phyloP scores from a whole-genome alignment of 2,329 filamentous ascomycete species.

The Penicillium olsonii region DNA sequence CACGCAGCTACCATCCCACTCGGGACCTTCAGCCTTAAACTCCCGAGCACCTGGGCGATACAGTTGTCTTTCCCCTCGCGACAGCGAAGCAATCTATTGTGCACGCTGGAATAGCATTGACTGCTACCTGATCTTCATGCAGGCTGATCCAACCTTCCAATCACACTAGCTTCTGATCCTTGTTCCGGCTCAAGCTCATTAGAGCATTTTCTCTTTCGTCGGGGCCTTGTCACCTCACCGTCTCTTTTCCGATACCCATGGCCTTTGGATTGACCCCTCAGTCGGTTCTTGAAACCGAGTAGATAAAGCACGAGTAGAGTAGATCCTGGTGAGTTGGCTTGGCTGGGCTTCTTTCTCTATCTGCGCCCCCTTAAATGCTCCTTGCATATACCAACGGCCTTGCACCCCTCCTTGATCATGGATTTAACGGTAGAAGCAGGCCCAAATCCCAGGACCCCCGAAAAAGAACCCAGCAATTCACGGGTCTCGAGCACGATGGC shows the following conservation, averaged over 20 bases:
- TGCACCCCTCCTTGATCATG: constrained; percentile 9
- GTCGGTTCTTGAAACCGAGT: constrained; percentile 11
- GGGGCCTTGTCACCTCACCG: constrained; percentile 16
- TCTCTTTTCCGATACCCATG: constrained; percentile 14
- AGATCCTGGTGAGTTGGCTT: constrained; percentile 10
- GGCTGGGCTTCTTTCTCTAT: constrained; percentile 7
- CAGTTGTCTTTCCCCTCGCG: background rate
- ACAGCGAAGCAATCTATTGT: background rate
- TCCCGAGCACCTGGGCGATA: background rate
- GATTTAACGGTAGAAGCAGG: constrained; percentile 16
- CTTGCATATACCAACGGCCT: constrained; percentile 1
- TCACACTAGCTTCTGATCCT: constrained; percentile 2
- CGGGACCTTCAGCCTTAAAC: background rate
- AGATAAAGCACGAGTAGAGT: constrained; percentile 17
- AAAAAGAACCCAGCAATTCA: background rate
- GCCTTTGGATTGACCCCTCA: constrained; percentile 15
- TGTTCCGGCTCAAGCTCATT: constrained; percentile 4
- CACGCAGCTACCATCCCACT: constrained; percentile 3
- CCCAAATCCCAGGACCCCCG: constrained; percentile 10
- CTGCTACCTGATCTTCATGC: background rate
- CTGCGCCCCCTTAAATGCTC: constrained; percentile 5
- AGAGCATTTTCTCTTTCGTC: background rate
- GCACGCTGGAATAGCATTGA: background rate
- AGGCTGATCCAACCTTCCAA: constrained; percentile 4
- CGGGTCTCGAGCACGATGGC: constrained; percentile 31